Conservation (phyloP, 1,284 basidiomycete genomes). For the Volvariella volvacea region DNA sequence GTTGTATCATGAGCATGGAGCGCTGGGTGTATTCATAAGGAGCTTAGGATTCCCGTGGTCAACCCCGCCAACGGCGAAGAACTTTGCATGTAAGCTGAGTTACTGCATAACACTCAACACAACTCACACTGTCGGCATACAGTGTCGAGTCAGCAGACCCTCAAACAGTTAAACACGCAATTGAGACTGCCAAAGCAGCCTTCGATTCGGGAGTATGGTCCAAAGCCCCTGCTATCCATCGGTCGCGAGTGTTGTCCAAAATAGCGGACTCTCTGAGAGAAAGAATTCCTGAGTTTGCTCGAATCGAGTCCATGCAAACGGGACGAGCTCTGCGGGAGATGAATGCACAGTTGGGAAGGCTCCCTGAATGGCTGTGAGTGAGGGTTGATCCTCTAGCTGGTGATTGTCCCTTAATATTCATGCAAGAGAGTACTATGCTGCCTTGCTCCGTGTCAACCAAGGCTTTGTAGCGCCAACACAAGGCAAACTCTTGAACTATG, state of each 20-base stretch:
- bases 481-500: slow-evolving; percentile 71
- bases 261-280: slow-evolving; percentile 57
- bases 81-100: slow-evolving; percentile 44
- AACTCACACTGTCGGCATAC: background rate
- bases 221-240: slow-evolving; percentile 42
- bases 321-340: slow-evolving; percentile 75
- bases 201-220: slow-evolving; percentile 72
- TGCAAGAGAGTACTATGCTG: slow-evolving; percentile 71
- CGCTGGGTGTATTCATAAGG: too few species aligned
- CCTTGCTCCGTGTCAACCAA: slow-evolving; percentile 62
- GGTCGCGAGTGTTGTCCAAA: slow-evolving; percentile 58
- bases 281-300: slow-evolving; percentile 50
- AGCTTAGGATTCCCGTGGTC: slow-evolving; percentile 7
- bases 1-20: too few species aligned
- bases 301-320: slow-evolving; percentile 69
- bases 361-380: slow-evolving; percentile 78
- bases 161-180: slow-evolving; percentile 44
- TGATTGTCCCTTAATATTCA: slow-evolving; percentile 2
- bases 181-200: slow-evolving; percentile 46
- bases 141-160: slow-evolving; percentile 28
- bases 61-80: slow-evolving; percentile 64
- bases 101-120: background rate
- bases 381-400: background rate
- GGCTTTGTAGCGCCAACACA: slow-evolving; percentile 72
- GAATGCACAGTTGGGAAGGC: slow-evolving; percentile 63